Evolutionary conservation across 2,329 filamentous ascomycete species (phyloP).

Genomic region (Tothia fuscella): DNA sequence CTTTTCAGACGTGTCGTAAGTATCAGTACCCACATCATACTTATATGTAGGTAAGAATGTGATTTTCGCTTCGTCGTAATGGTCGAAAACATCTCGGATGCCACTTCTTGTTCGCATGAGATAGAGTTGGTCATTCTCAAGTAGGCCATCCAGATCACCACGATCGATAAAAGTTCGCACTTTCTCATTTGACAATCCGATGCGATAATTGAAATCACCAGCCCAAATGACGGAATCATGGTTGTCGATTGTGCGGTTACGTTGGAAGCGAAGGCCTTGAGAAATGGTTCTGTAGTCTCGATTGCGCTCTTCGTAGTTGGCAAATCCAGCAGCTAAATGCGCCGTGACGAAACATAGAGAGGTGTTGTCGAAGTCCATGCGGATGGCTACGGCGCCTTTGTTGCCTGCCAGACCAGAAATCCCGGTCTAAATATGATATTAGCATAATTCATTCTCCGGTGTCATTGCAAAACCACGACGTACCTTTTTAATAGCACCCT

Average conservation of each 20-base stretch:
- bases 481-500: constrained; percentile 85
- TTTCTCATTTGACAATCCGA: constrained; percentile 68
- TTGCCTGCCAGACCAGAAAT: constrained; percentile 97
- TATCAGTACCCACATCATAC: constrained; percentile 78
- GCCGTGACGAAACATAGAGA: constrained; percentile 92
- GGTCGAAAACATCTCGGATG: constrained; percentile 71
- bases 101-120: constrained; percentile 97
- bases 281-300: constrained; percentile 85
- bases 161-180: constrained; percentile 63
- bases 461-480: constrained; percentile 8
- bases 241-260: constrained; percentile 81
- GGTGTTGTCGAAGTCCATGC: constrained; percentile 88
- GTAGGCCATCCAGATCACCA: constrained; percentile 63
- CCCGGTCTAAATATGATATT: constrained; percentile 45
- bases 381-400: constrained; percentile 93
- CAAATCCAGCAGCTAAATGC: constrained; percentile 88
- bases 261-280: constrained; percentile 77
- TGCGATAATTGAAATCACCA: constrained; percentile 96
- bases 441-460: constrained; percentile 10
- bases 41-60: constrained; percentile 92
- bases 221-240: constrained; percentile 85
- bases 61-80: constrained; percentile 82
- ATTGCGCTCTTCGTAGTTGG: constrained; percentile 94
- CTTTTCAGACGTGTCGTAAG: constrained; percentile 92
- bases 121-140: constrained; percentile 91